Conservation (phyloP, 306 rosid genomes). For the Quercus rubra region DNA sequence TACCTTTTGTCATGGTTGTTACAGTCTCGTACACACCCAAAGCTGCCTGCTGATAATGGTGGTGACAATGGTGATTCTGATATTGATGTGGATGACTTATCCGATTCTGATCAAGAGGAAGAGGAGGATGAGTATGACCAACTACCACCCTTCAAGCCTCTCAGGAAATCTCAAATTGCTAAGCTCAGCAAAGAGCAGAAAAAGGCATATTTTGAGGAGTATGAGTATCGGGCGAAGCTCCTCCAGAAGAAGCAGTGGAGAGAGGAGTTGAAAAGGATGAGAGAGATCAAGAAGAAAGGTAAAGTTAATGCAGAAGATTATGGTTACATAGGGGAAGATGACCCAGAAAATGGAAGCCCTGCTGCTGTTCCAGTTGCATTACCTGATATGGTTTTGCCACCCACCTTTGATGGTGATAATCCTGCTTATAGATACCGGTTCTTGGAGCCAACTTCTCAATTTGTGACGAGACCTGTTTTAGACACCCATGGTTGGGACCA, state of each 20-base stretch:
- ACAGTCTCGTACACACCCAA: slow-evolving; percentile 92
- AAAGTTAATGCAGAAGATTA: slow-evolving; percentile 39
- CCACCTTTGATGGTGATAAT: slow-evolving; percentile 88
- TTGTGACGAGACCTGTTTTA: slow-evolving; percentile 88
- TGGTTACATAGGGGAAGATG: slow-evolving; percentile 69
- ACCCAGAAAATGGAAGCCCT: slow-evolving; percentile 72
- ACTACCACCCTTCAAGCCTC: slow-evolving; percentile 95
- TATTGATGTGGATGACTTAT: slow-evolving; percentile 76
- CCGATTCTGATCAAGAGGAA: slow-evolving; percentile 85
- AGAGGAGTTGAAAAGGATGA: slow-evolving; percentile 93
- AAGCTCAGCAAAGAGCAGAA: slow-evolving; percentile 80
- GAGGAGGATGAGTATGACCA: slow-evolving; percentile 94
- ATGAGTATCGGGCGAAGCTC: slow-evolving; percentile 91
- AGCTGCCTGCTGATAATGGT: slow-evolving; percentile 82
- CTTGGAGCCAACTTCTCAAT: slow-evolving; percentile 94
- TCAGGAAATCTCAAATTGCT: slow-evolving; percentile 77
- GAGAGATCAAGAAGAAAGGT: slow-evolving; percentile 78
- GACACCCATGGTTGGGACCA: slow-evolving; percentile 99
- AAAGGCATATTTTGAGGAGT: slow-evolving; percentile 90
- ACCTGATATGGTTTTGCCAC: slow-evolving; percentile 94
- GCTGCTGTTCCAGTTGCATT: slow-evolving; percentile 96
- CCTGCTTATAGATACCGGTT: slow-evolving; percentile 93
- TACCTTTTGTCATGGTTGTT: slow-evolving; percentile 81
- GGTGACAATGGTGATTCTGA: slow-evolving; percentile 95
- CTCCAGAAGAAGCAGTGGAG: slow-evolving; percentile 94